These are phyloP conservation scores for Dictyostelium citrinum DNA, from an alignment of 78 protist species.

Conservation along the genomic window DNA sequence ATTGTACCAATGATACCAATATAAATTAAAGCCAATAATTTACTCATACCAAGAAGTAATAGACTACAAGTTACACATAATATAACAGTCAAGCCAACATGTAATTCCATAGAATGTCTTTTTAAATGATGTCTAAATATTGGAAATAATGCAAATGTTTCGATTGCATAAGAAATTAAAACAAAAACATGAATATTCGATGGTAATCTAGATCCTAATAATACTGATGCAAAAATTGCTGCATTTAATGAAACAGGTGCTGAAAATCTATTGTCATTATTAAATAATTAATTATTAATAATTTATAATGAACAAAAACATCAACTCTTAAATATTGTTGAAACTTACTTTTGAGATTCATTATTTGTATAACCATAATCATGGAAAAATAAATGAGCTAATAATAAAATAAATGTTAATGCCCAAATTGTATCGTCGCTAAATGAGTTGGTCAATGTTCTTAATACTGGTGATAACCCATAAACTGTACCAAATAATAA, in stretches of 20 bases:
- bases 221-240: constrained; percentile 86
- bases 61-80: constrained; percentile 45
- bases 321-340: too few relatives aligned
- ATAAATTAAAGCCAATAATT: constrained; percentile 39
- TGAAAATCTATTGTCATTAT: constrained; percentile 3
- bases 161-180: constrained; percentile 69
- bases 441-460: constrained; percentile 81
- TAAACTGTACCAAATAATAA: constrained; percentile 69
- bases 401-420: constrained; percentile 65
- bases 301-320: neutral
- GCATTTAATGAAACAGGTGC: constrained; percentile 86
- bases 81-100: constrained; percentile 42
- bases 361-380: constrained; percentile 81
- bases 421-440: constrained; percentile 87
- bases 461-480: constrained; percentile 81
- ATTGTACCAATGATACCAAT: constrained; percentile 54
- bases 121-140: constrained; percentile 69
- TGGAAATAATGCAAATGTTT: constrained; percentile 81
- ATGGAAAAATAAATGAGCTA: constrained; percentile 77
- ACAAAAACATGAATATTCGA: constrained; percentile 82
- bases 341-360: constrained; percentile 24
- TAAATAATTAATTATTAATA: too few relatives aligned
- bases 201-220: constrained; percentile 81
- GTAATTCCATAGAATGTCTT: constrained; percentile 46
- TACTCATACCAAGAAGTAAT: constrained; percentile 50